Evolutionary conservation across 2,329 filamentous ascomycete species (phyloP).

Genomic region (Colletotrichum tropicale): DNA sequence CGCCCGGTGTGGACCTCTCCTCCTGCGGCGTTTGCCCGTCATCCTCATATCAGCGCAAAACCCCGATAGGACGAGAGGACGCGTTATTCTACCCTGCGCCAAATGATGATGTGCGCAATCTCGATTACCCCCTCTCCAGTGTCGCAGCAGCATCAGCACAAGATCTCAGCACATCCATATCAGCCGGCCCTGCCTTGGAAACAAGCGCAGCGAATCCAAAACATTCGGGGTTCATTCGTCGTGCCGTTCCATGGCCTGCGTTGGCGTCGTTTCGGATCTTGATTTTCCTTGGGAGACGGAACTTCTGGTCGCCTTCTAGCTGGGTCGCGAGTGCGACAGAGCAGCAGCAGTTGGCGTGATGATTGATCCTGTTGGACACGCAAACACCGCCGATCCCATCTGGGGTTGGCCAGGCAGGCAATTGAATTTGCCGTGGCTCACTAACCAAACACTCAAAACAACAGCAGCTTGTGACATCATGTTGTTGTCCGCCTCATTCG

Average conservation of each 20-base stretch:
- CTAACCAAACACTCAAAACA: neutral
- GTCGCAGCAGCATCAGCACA: neutral
- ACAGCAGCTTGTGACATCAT: neutral
- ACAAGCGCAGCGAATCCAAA: neutral
- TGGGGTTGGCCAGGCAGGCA: neutral
- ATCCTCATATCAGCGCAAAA: neutral
- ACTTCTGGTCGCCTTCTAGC: neutral
- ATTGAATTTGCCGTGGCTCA: neutral
- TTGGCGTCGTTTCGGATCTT: constrained; percentile 1
- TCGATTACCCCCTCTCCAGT: neutral
- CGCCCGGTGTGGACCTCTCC: neutral
- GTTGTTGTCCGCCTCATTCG: neutral
- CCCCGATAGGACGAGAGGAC: neutral
- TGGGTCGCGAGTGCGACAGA: neutral
- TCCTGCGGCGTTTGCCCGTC: neutral
- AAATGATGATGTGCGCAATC: constrained; percentile 10
- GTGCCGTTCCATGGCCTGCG: neutral
- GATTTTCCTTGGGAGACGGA: neutral
- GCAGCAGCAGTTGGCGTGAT: neutral
- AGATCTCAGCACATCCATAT: neutral
- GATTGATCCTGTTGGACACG: neutral
- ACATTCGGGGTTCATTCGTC: neutral
- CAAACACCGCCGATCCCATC: neutral
- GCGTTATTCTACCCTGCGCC: neutral
- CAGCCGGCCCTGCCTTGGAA: neutral